Evolutionary conservation across 768 basidiomycete species (phyloP).

Genomic region (Favolaschia claudopus): DNA sequence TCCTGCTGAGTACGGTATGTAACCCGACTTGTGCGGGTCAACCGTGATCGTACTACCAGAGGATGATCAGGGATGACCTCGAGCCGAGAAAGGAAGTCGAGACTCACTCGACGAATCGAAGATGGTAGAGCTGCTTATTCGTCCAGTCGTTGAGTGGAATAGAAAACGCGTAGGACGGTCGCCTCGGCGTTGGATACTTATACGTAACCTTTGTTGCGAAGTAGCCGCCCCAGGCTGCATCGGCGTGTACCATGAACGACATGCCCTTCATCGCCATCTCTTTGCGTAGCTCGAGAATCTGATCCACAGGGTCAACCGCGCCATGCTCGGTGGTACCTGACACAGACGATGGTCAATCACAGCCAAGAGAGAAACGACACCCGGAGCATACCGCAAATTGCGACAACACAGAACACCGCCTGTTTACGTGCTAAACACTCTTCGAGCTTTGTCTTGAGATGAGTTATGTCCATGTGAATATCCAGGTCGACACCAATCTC

Average conservation of each 20-base stretch:
- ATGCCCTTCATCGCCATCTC: slow-evolving; percentile 40
- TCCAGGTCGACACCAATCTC: slow-evolving; percentile 42
- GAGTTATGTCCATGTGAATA: slow-evolving; percentile 43
- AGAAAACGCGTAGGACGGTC: background rate
- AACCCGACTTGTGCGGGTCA: slow-evolving; percentile 53
- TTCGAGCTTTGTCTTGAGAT: slow-evolving; percentile 36
- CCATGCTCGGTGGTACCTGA: slow-evolving; percentile 56
- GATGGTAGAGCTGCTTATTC: background rate
- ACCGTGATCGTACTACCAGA: slow-evolving; percentile 50
- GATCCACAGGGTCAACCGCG: slow-evolving; percentile 47
- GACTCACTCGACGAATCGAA: background rate
- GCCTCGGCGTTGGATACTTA: slow-evolving; percentile 14
- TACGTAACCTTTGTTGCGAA: slow-evolving; percentile 45
- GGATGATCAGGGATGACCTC: too few species aligned
- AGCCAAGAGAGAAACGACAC: too few species aligned
- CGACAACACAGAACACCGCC: too few species aligned
- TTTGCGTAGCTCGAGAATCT: slow-evolving; percentile 44
- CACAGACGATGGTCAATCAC: slow-evolving; percentile 50
- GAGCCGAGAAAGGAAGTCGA: too few species aligned
- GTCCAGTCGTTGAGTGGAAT: background rate
- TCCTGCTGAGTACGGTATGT: slow-evolving; percentile 52
- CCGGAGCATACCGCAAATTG: too few species aligned
- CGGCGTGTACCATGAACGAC: slow-evolving; percentile 50
- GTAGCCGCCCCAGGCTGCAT: slow-evolving; percentile 58
- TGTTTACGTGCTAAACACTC: too few species aligned